Evolutionary conservation across 805 yeast species (phyloP).

Genomic region (Limtongozyma cylindracea): DNA sequence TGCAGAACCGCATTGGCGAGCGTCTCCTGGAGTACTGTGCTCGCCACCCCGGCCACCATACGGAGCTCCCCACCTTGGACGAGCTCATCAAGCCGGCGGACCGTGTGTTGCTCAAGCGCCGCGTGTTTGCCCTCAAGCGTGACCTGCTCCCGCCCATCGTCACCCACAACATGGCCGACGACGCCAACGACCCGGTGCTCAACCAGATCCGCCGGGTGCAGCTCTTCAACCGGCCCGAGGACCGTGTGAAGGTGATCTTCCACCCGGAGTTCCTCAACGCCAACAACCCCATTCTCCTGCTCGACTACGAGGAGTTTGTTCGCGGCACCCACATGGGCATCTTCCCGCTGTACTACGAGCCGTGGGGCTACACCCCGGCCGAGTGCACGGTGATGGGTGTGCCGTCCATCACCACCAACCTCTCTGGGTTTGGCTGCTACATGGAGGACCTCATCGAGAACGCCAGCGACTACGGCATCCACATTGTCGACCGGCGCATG

Average conservation of each 20-base stretch:
- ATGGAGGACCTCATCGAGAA: slow-evolving; percentile 95
- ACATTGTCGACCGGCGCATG: slow-evolving; percentile 84
- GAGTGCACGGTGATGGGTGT: slow-evolving; percentile 99
- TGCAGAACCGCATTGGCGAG: slow-evolving; percentile 66
- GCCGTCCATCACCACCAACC: slow-evolving; percentile 87
- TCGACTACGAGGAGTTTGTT: slow-evolving; percentile 93
- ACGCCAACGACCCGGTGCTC: slow-evolving; percentile 71
- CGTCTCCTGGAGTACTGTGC: slow-evolving; percentile 82
- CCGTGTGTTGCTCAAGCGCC: slow-evolving; percentile 67
- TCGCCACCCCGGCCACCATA: slow-evolving; percentile 25
- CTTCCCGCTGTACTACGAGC: slow-evolving; percentile 95
- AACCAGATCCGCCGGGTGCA: slow-evolving; percentile 82
- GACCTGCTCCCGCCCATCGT: slow-evolving; percentile 84
- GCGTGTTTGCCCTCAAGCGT: slow-evolving; percentile 81
- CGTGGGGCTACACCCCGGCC: slow-evolving; percentile 99
- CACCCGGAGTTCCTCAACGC: slow-evolving; percentile 94
- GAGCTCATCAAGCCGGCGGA: slow-evolving; percentile 73
- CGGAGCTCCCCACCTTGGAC: slow-evolving; percentile 61
- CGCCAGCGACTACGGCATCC: slow-evolving; percentile 87
- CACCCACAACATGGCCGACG: slow-evolving; percentile 92
- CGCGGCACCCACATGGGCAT: slow-evolving; percentile 97
- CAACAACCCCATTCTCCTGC: slow-evolving; percentile 76
- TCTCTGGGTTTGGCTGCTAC: slow-evolving; percentile 94
- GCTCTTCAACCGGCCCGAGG: slow-evolving; percentile 71
- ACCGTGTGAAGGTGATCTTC: slow-evolving; percentile 84